Base-by-base conservation (phyloP, 805 yeast genomes). In the Priceomyces carsonii region DNA sequence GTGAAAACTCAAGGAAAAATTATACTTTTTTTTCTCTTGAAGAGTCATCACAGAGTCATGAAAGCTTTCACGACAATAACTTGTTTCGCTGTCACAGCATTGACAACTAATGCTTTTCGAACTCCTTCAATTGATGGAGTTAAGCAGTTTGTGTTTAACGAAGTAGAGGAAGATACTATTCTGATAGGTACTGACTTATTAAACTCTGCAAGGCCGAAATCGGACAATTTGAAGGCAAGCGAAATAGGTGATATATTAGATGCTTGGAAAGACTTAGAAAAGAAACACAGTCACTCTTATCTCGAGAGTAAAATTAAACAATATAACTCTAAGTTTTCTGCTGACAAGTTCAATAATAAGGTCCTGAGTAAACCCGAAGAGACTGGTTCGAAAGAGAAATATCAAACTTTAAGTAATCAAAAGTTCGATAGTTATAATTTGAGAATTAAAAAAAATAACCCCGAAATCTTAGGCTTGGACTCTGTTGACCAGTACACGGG, bases 401-500 rank as follows among this genome's bases (percentile, higher is more conserved):
- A 55, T 38, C 55, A 57, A 27, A 35, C 43, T 2, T 44, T 55
- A 13, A 29, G 47, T 8, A 36, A 36, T 16, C 47, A 45, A 6
- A 53, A 51, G 32, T 62, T 50, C 42, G 34, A 42, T 16, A 59
- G 50, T 21, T 48, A 66, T 41, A 29, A 52, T 12, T 45, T 63
- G 30, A 53, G 66, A 45, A 45, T 62, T 26, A 61, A 61, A 42
- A 45, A 59, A 31, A 55, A 53, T 36, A 41, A 55, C 35, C 71
- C 71, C 1, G 69, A 62, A 36, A 31, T 45, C 6, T 53, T 65
- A 26, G 68, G 69, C 10, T 47, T 65, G 34, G 71, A 65, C 39
- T 40, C 59, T 15, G 70, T 63, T 16, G 37, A 62, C 18, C 69
- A 63, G 37, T 61, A 57, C 33, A 61, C 71, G 24, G 71, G 71